Evolutionary conservation across 352 stramenopile genomes (phyloP).

Genomic region (Blastocystis sp.): DNA sequence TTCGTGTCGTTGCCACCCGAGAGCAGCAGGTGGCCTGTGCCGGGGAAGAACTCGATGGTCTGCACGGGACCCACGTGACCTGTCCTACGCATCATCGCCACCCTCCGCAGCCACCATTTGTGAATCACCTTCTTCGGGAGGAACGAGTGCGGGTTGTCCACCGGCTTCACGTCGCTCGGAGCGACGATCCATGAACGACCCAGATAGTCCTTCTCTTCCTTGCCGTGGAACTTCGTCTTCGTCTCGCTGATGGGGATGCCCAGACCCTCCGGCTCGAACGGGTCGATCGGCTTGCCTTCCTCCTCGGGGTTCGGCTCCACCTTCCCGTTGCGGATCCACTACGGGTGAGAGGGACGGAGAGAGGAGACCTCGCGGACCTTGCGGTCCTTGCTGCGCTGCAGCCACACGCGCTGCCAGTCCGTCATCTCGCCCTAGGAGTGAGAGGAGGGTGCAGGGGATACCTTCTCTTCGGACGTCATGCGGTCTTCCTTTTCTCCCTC

Average conservation of each 20-base stretch:
- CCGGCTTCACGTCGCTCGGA: constrained; percentile 69
- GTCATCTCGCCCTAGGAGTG: constrained; percentile 48
- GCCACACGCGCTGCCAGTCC: constrained; percentile 40
- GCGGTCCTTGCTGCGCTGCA: constrained; percentile 9
- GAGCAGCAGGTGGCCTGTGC: constrained; percentile 87
- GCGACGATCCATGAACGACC: constrained; percentile 83
- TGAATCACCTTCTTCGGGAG: constrained; percentile 92
- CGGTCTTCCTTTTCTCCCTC: constrained; percentile 33
- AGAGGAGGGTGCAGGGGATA: neutral
- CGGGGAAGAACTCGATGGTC: constrained; percentile 87
- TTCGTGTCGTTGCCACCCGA: constrained; percentile 83
- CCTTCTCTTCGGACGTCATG: constrained; percentile 46
- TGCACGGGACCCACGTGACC: constrained; percentile 93
- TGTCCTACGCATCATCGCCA: constrained; percentile 58
- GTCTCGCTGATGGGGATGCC: constrained; percentile 53
- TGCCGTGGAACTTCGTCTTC: constrained; percentile 72
- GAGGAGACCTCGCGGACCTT: neutral
- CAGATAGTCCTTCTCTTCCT: constrained; percentile 85
- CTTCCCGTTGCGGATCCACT: constrained; percentile 39
- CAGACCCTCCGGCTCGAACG: neutral
- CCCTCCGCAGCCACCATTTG: constrained; percentile 66
- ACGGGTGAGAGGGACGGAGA: neutral
- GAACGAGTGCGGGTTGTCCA: constrained; percentile 79
- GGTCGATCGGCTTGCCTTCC: neutral
- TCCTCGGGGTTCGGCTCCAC: neutral